Conservation (phyloP, 345 rosid species). For the Syzygium aromaticum region DNA sequence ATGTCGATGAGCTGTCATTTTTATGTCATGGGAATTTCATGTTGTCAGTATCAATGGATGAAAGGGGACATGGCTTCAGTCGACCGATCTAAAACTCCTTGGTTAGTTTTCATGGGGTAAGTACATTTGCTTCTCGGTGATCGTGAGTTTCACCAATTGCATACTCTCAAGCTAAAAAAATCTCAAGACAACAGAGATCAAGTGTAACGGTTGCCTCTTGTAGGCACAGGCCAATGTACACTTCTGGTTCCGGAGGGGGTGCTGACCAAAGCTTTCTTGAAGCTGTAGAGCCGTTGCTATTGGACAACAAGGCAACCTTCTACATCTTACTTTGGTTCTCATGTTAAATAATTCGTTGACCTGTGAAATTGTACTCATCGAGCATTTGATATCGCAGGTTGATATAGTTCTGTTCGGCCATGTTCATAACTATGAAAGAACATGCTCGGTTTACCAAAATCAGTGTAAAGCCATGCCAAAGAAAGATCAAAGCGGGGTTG, state of each 20-base stretch:
- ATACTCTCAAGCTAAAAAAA: neutral
- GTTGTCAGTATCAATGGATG: conserved; percentile 44
- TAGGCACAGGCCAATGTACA: conserved; percentile 70
- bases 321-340: neutral
- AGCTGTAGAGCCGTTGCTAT: conserved; percentile 38
- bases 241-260: conserved; percentile 13
- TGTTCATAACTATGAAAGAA: conserved; percentile 68
- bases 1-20: neutral
- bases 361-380: neutral
- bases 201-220: neutral
- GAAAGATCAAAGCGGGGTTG: conserved; percentile 31
- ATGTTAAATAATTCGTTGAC: neutral
- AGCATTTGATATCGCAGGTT: conserved; percentile 15
- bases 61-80: conserved; percentile 42
- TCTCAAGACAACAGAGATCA: neutral
- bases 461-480: conserved; percentile 42
- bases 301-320: conserved; percentile 31
- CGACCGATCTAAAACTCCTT: conserved; percentile 51
- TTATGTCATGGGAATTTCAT: neutral
- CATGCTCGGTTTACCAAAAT: conserved; percentile 33
- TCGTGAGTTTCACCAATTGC: neutral
- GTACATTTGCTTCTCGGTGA: neutral
- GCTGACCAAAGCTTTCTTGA: conserved; percentile 9
- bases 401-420: conserved; percentile 59
- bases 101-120: conserved; percentile 56